Base-by-base conservation (phyloP, 352 stramenopile species). In the Phytophthora hybrid region DNA sequence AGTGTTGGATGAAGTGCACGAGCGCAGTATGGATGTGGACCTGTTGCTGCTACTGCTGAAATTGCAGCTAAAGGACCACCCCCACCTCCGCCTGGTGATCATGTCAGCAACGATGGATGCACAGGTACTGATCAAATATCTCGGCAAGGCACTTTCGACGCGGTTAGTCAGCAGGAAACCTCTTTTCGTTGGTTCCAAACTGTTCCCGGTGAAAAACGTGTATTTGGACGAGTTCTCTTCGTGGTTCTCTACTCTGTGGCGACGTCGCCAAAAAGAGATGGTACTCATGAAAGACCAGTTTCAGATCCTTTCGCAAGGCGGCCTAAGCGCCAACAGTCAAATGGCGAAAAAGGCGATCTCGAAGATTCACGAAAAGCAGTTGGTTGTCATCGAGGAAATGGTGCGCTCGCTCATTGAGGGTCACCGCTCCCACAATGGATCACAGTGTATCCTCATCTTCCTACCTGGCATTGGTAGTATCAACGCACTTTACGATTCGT, bases 91-190 rank as follows among this genome's bases (percentile, higher is more conserved):
- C 5, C 73, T 99, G 2, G 87, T 99, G 16, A 93, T 99, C 53
- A 99, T 99, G 97, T 98, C 89, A 54, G 97, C 97, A 14, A 99
- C 97, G 6, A 92, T 99, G 75, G 95, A 98, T 59, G 93, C 96
- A 0, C 87, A 93, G n/a, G 76, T 99, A 51, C 78, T 97, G n/a
- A 83, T 95, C 54, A 91, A 93, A 71, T 97, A 97, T 69, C 92
- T 97, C 44, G 70, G 75, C n/a, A 82, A 91, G 31, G 70, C 77
- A 6, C 63, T 93, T 13, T 81, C 86, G 26, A 84, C 78, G 8
- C 78, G 78, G 8, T 72, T 96, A 34, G 55, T 83, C 16, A 80
- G 65, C 54, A 85, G 80, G 11, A 87, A 92, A 56, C 87, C 87
- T 34, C 68, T 96, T 32, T 95, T 95, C 58, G 88, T 96, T 21